phyloP scores from a whole-genome alignment of 140 eudicot genomes.

The Ambrosia hybrid region DNA sequence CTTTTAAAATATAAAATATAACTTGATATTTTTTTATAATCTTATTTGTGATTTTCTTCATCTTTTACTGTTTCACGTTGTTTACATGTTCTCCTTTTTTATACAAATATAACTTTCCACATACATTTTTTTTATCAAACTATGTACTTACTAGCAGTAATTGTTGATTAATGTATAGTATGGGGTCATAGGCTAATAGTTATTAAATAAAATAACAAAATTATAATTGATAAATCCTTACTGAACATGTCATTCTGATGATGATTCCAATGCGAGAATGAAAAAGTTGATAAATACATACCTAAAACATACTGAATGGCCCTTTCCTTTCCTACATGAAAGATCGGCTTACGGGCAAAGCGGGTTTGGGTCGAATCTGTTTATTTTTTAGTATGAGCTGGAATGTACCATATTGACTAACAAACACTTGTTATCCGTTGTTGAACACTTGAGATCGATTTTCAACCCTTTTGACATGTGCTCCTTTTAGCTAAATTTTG shows the following conservation, averaged over 20 bases:
- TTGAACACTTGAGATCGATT: neutral
- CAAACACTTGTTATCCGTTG: neutral
- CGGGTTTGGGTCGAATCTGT: neutral
- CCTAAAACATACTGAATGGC: neutral
- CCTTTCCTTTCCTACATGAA: neutral
- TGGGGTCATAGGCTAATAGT: neutral
- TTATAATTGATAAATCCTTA: neutral
- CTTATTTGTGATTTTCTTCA: neutral
- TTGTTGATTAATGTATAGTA: neutral
- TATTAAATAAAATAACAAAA: neutral
- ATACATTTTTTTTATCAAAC: neutral
- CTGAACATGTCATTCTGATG: neutral
- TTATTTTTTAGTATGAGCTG: neutral
- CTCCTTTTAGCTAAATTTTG: neutral
- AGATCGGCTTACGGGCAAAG: neutral
- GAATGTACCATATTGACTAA: neutral
- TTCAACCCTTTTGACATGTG: neutral
- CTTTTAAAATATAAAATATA: neutral
- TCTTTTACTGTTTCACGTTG: neutral
- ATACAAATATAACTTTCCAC: slow-evolving; percentile 8
- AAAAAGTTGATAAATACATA: neutral
- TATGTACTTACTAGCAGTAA: neutral
- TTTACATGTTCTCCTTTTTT: neutral
- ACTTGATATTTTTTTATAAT: neutral
- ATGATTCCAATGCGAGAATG: neutral